Evolutionary conservation across 306 rosid genomes (phyloP).

Genomic region (Mimosa bimucronata): DNA sequence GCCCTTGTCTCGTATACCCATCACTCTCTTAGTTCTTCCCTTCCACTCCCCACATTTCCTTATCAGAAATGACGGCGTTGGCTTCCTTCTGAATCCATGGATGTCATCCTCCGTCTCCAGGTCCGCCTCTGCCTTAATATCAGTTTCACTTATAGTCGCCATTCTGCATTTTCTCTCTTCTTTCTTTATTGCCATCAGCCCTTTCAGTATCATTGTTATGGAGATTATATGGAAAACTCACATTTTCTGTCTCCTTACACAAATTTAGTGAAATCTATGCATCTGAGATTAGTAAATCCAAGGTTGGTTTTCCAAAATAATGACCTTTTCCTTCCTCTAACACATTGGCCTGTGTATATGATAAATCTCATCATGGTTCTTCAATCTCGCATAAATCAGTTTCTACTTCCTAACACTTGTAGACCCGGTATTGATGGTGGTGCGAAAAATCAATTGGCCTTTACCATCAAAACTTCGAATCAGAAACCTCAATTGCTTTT

Average conservation of each 20-base stretch:
- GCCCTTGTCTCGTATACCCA: no score
- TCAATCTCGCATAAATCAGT: slow-evolving; percentile 15
- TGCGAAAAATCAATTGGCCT: slow-evolving; percentile 26
- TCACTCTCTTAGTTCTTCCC: no score
- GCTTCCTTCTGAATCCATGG: no score
- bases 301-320: neutral
- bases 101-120: no score
- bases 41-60: no score
- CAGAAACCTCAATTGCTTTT: slow-evolving; percentile 19
- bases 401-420: no score
- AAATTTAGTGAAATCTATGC: slow-evolving; percentile 29
- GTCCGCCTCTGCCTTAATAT: no score
- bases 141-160: no score
- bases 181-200: no score
- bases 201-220: no score
- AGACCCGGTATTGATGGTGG: slow-evolving; percentile 23
- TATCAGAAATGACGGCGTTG: no score
- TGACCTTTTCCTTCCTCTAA: neutral
- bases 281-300: slow-evolving; percentile 5
- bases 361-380: slow-evolving; percentile 27
- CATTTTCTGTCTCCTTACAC: slow-evolving; percentile 35
- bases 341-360: neutral
- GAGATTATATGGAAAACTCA: neutral
- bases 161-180: no score
- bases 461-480: slow-evolving; percentile 24